These are phyloP conservation scores for Globisporangium parvum DNA, from an alignment of 352 stramenopile species.

Conservation along the genomic window DNA sequence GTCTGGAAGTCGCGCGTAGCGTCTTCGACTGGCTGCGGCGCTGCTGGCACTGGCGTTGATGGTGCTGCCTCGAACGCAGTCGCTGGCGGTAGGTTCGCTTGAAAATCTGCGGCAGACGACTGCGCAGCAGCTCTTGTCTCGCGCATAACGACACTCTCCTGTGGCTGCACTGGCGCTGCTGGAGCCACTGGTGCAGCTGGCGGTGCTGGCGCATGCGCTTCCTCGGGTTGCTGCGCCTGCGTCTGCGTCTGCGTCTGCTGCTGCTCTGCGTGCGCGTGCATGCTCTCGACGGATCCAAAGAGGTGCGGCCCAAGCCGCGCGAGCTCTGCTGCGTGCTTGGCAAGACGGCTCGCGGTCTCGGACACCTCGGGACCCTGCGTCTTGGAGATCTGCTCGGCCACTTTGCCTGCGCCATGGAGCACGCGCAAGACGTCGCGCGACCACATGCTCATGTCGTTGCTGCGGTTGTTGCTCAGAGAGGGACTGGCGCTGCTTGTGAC, in stretches of 20 bases:
- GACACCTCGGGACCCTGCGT: constrained; percentile 27
- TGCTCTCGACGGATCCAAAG: constrained; percentile 14
- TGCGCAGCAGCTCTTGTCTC: constrained; percentile 1
- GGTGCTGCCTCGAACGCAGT: constrained; percentile 1
- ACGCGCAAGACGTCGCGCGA: constrained; percentile 62
- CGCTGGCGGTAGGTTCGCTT: not conserved
- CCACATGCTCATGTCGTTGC: constrained; percentile 35
- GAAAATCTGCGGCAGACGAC: not conserved
- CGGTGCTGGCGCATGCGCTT: not conserved
- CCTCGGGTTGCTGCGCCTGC: constrained; percentile 1
- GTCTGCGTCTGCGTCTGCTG: no score
- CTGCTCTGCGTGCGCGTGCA: not conserved
- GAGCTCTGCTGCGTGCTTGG: constrained; percentile 40
- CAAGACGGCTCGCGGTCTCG: constrained; percentile 24
- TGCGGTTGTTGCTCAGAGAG: not conserved
- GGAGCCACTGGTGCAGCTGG: not conserved
- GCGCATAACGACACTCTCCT: constrained; percentile 1
- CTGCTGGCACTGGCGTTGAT: not conserved
- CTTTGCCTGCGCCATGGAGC: constrained; percentile 60
- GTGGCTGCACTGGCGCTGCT: not conserved
- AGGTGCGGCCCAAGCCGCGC: constrained; percentile 40
- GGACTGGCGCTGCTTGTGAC: not conserved
- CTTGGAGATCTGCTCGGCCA: constrained; percentile 45
- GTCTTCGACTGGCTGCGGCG: not conserved
- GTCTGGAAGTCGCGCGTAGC: constrained; percentile 17